Conservation (phyloP, 2,329 filamentous ascomycete species). For the Achaetomium macrosporum region DNA sequence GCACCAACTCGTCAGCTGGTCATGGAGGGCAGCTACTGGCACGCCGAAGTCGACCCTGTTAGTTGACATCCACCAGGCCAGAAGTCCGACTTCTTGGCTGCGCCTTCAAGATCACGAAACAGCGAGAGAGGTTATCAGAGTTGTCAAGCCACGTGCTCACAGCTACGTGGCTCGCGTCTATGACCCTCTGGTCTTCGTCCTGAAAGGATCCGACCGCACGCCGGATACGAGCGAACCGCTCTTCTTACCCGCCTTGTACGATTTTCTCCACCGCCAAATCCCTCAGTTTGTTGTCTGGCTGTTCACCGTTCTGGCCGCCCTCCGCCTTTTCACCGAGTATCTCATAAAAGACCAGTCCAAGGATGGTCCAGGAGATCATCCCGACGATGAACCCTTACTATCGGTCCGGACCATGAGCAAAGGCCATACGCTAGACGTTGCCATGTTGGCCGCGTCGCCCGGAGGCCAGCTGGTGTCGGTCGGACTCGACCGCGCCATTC, state of each 20-base stretch:
- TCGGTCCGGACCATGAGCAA: constrained; percentile 54
- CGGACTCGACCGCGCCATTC: constrained; percentile 63
- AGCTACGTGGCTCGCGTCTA: constrained; percentile 70
- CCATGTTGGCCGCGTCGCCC: constrained; percentile 55
- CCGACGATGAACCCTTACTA: constrained; percentile 46
- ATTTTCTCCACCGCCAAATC: constrained; percentile 59
- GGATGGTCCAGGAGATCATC: constrained; percentile 40
- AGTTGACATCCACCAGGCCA: constrained; percentile 63
- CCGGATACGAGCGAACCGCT: constrained; percentile 44
- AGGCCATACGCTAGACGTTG: constrained; percentile 65
- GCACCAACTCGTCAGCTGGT: constrained; percentile 30
- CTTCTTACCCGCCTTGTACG: constrained; percentile 55
- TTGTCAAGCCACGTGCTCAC: constrained; percentile 64
- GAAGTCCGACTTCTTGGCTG: constrained; percentile 72
- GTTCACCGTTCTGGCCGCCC: constrained; percentile 55
- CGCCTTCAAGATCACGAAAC: constrained; percentile 73
- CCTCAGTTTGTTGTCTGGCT: constrained; percentile 57
- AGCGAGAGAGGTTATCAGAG: constrained; percentile 68
- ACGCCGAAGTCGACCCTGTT: constrained; percentile 38
- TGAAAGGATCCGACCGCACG: constrained; percentile 61
- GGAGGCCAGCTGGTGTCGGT: constrained; percentile 63
- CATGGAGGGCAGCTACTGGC: constrained; percentile 24
- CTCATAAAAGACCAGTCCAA: constrained; percentile 61
- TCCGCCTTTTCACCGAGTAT: constrained; percentile 68
- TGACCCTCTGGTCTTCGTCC: constrained; percentile 67